Conservation (phyloP, 169 alveolate genomes). For the Eimeria falciformis region DNA sequence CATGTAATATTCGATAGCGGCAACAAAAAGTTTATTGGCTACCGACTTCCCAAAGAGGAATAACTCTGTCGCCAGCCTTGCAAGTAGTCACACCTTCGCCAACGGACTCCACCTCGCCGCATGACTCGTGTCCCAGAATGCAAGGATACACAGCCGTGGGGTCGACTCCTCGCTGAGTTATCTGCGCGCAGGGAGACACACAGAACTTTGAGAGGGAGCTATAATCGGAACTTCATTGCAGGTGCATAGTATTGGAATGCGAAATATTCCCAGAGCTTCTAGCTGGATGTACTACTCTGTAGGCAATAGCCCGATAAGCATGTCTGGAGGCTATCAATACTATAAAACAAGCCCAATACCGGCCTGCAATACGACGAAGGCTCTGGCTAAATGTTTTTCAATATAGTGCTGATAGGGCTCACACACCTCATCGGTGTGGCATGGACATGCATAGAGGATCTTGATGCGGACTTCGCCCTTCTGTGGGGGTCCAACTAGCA, state of each 20-base stretch:
- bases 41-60: slow-evolving; percentile 82
- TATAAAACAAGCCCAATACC: too few species aligned
- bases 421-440: slow-evolving; percentile 89
- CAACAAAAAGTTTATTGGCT: background rate
- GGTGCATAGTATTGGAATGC: too few species aligned
- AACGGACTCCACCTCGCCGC: slow-evolving; percentile 87
- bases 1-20: too few species aligned
- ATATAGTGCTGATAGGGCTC: too few species aligned
- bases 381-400: too few species aligned
- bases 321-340: too few species aligned
- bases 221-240: too few species aligned
- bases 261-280: too few species aligned
- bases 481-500: slow-evolving; percentile 86
- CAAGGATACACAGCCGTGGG: slow-evolving; percentile 87
- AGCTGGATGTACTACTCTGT: too few species aligned
- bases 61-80: slow-evolving; percentile 86
- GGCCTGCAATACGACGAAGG: too few species aligned
- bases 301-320: too few species aligned
- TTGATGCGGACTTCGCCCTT: slow-evolving; percentile 87
- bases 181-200: background rate
- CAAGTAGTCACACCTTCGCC: slow-evolving; percentile 92
- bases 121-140: slow-evolving; percentile 89
- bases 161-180: slow-evolving; percentile 85
- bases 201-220: background rate
- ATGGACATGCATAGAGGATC: slow-evolving; percentile 85